A percentile compares a stretch with the other conserved stretches of the same genome.
phyloP scores from a whole-genome alignment of 257 asterid genomes.

The Solanum pinnatisectum region DNA sequence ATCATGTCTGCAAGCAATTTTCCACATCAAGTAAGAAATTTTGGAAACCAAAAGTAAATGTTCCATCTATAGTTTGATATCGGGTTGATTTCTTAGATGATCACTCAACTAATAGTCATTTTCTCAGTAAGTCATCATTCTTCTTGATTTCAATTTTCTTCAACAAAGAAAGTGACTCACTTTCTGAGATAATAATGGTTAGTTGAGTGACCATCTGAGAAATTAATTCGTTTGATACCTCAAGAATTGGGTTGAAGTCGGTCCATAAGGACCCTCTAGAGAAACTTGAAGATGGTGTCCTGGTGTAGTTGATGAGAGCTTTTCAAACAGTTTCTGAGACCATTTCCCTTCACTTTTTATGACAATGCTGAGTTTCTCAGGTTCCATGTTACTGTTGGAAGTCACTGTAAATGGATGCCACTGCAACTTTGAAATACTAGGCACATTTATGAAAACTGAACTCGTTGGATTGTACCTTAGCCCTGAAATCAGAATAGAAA shows the following conservation, averaged over 20 bases:
- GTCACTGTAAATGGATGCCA: constrained; percentile 41
- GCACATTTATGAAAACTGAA: constrained; percentile 20
- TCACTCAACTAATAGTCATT: not conserved
- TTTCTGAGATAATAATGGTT: not conserved
- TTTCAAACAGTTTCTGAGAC: constrained; percentile 21
- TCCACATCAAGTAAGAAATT: not conserved
- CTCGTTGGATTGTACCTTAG: constrained; percentile 22
- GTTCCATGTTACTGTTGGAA: constrained; percentile 28
- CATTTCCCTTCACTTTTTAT: constrained; percentile 26
- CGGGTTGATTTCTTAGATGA: not conserved
- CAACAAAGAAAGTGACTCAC: not conserved
- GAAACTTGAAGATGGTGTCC: constrained; percentile 35
- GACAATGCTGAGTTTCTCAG: constrained; percentile 18
- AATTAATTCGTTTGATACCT: not conserved
- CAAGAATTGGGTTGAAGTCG: constrained; percentile 19
- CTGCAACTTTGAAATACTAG: constrained; percentile 28
- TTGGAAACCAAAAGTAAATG: not conserved
- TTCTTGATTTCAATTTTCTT: not conserved
- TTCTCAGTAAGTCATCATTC: not conserved
- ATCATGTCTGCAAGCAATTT: constrained; percentile 24
- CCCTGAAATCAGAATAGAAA: not conserved
- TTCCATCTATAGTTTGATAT: not conserved
- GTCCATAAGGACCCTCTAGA: constrained; percentile 56
- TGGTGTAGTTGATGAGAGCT: constrained; percentile 17
- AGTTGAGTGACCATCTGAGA: not conserved